phyloP scores from a whole-genome alignment of 768 basidiomycete genomes.

The Kwoniella europaea region DNA sequence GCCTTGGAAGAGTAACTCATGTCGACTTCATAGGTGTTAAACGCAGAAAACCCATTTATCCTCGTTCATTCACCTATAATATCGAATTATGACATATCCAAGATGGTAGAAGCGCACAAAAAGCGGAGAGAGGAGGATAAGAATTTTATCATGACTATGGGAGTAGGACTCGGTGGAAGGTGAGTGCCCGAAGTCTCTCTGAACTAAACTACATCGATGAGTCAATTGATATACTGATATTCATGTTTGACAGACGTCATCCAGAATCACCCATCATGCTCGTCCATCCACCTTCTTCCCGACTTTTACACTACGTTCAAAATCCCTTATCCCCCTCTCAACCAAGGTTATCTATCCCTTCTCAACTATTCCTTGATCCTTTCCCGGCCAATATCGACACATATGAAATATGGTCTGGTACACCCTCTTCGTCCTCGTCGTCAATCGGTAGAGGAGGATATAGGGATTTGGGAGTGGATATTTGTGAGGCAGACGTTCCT shows the following conservation, averaged over 20 bases:
- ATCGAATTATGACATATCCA: conserved; percentile 87
- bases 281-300: conserved; percentile 51
- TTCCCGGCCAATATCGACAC: conserved; percentile 68
- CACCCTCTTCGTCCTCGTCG: conserved; percentile 23
- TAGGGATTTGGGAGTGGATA: conserved; percentile 56
- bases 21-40: conserved; percentile 46
- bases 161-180: conserved; percentile 55
- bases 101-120: conserved; percentile 86
- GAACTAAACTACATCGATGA: no score
- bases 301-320: conserved; percentile 48
- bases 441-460: conserved; percentile 38
- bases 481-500: conserved; percentile 70
- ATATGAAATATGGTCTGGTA: conserved; percentile 85
- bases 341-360: conserved; percentile 42
- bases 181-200: conserved; percentile 22
- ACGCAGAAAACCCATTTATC: conserved; percentile 57
- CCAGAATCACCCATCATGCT: conserved; percentile 64
- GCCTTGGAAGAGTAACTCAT: neutral
- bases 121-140: conserved; percentile 82
- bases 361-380: conserved; percentile 67
- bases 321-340: conserved; percentile 44
- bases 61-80: conserved; percentile 65
- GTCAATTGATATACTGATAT: no score
- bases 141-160: conserved; percentile 96
- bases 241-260: conserved; percentile 59